These are phyloP conservation scores for Nicotiana benthamiana DNA, from an alignment of 257 asterid genomes.

Conservation along the genomic window DNA sequence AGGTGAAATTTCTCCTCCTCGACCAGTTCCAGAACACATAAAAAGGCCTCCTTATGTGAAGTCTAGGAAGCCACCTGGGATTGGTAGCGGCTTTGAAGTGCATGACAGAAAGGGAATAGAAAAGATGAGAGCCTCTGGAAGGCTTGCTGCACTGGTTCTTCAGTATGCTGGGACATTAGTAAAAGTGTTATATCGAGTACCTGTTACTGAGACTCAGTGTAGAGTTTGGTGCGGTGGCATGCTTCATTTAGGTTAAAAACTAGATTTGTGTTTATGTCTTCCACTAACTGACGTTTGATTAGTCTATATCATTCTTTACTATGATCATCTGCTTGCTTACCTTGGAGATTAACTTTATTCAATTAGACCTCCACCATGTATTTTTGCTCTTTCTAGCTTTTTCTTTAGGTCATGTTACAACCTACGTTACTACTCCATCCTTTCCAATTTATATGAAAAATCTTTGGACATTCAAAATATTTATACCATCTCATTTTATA, in stretches of 20 bases:
- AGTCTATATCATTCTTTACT: not conserved
- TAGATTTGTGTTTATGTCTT: not conserved
- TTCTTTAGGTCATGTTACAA: not conserved
- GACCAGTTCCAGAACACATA: constrained; percentile 78
- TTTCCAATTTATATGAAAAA: not conserved
- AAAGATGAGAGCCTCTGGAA: constrained; percentile 95
- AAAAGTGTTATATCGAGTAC: constrained; percentile 44
- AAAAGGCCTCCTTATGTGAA: constrained; percentile 73
- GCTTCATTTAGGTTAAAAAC: not conserved
- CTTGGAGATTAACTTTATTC: not conserved
- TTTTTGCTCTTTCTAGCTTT: not conserved
- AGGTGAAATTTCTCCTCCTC: constrained; percentile 71
- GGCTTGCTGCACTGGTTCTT: constrained; percentile 95
- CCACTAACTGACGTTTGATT: not conserved
- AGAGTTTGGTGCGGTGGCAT: not conserved
- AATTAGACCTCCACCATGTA: not conserved
- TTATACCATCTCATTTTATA: not conserved
- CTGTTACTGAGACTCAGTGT: not conserved
- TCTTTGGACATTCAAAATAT: not conserved
- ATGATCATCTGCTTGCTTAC: not conserved
- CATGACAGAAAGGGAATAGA: constrained; percentile 79
- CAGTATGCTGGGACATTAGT: constrained; percentile 88
- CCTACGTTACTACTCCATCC: not conserved
- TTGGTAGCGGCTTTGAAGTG: constrained; percentile 59
- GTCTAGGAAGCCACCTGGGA: constrained; percentile 71